Evolutionary conservation across 371 early-diverging fungal genomes (phyloP), one percentile per base, ranked within the genome.

Genomic region (Mucor velutinosus): DNA sequence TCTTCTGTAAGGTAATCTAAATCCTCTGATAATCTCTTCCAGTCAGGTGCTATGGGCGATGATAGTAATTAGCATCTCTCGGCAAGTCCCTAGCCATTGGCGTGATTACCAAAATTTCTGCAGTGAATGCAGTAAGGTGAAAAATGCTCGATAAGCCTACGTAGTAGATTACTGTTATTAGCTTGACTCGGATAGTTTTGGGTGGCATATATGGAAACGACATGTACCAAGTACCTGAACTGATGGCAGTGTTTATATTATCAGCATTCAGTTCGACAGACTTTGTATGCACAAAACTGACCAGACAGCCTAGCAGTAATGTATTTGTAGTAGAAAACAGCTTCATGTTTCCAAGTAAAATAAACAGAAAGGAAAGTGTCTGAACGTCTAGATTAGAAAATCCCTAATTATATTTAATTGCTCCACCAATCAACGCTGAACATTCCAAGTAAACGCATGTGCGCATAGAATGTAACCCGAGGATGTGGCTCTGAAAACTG

Each of bases 41-140:
- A 88, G 7, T 76, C 76, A 8, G 88, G 86, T 25, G 83, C 88
- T 87, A 70, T 33, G 33, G 7, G 30, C n/a, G 25, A 1, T 29
- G 25, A 30, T 4, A 7, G 7, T 4, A 12, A 35, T 32, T 30
- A 61, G 27, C 4, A 15, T 53, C 25, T 11, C 23, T 53, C 12
- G 3, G 5, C 41, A 41, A 17, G 41, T 17, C 11, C 25, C 53
- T 15, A 19, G 17, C n/a, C 0, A 3, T 12, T 30, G 1, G 55
- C 0, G 6, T 7, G 0, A 27, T 29, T 29, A 83, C 83, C 83
- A 39, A 83, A 79, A 12, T 55, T 39, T 23, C 61, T 45, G 55
- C 81, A 81, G 45, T 76, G 76, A 49, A 49, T 63, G 27, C 78
- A 81, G n/a, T 65, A 67, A 23, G 81, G 81, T 19, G 79, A 72